These are phyloP conservation scores for Ehretia macrophylla DNA, from an alignment of 257 asterid genomes.

Conservation along the genomic window DNA sequence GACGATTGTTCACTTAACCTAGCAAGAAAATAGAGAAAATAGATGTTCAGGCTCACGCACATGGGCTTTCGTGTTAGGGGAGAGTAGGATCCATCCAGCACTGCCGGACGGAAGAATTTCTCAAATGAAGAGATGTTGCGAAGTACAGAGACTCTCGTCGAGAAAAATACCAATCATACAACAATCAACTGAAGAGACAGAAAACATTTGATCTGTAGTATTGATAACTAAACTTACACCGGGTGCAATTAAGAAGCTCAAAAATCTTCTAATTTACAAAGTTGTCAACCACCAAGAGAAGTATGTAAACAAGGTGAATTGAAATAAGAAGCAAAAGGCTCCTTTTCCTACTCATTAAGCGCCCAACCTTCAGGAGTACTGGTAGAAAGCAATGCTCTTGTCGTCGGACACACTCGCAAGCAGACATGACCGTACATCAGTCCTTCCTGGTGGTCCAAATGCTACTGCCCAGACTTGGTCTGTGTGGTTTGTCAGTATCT, in stretches of 20 bases:
- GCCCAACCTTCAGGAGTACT: slow-evolving; percentile 46
- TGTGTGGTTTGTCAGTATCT: slow-evolving; percentile 67
- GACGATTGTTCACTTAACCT: too few relatives aligned
- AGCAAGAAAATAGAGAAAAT: too few relatives aligned
- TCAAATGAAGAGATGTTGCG: too few relatives aligned
- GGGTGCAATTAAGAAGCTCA: background rate
- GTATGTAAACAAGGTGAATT: background rate
- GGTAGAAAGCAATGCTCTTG: slow-evolving; percentile 71
- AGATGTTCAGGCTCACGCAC: too few relatives aligned
- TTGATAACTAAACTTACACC: background rate
- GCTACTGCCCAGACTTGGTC: slow-evolving; percentile 98
- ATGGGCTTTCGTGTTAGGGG: too few relatives aligned
- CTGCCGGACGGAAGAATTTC: too few relatives aligned
- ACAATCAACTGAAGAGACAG: background rate
- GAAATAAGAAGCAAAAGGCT: background rate
- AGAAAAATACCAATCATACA: background rate
- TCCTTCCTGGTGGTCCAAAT: slow-evolving; percentile 65
- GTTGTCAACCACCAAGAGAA: background rate
- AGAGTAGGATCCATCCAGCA: too few relatives aligned
- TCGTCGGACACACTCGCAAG: slow-evolving; percentile 95
- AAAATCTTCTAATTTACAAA: background rate
- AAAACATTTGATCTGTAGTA: background rate
- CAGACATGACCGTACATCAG: slow-evolving; percentile 57
- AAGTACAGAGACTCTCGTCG: too few relatives aligned
- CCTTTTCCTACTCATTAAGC: background rate